Evolutionary conservation across 2,329 filamentous ascomycete genomes (phyloP).

Genomic region (Penicillium sp.): DNA sequence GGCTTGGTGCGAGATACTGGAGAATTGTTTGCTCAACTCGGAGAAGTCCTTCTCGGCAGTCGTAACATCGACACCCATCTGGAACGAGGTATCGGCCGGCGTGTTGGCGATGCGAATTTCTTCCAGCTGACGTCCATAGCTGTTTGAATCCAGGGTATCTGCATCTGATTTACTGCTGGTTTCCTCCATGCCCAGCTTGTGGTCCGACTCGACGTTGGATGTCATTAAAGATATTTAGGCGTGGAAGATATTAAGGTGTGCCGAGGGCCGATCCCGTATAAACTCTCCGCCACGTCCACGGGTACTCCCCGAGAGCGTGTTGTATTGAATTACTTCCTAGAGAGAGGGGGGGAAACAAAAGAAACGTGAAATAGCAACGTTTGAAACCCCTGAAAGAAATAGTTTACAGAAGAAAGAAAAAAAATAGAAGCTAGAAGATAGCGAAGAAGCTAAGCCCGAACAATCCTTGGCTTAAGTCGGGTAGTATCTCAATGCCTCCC

Average conservation of each 20-base stretch:
- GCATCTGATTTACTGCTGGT: constrained; percentile 28
- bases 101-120: constrained; percentile 31
- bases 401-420: neutral
- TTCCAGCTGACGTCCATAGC: constrained; percentile 33
- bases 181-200: constrained; percentile 18
- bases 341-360: too few relatives aligned
- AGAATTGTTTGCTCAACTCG: constrained; percentile 41
- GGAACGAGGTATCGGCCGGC: constrained; percentile 32
- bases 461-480: neutral
- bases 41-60: constrained; percentile 45
- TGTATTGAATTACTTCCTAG: neutral
- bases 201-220: constrained; percentile 13
- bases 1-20: constrained; percentile 38
- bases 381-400: neutral
- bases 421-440: neutral
- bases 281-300: neutral
- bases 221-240: neutral
- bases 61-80: constrained; percentile 47
- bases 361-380: neutral
- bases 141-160: constrained; percentile 24
- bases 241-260: neutral
- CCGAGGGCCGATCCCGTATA: neutral
- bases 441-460: constrained; percentile 1
- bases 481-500: neutral
- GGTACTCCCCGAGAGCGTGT: neutral